These are phyloP conservation scores for Actinomortierella wolfii DNA, from an alignment of 371 early-diverging fungal genomes.

Conservation along the genomic window DNA sequence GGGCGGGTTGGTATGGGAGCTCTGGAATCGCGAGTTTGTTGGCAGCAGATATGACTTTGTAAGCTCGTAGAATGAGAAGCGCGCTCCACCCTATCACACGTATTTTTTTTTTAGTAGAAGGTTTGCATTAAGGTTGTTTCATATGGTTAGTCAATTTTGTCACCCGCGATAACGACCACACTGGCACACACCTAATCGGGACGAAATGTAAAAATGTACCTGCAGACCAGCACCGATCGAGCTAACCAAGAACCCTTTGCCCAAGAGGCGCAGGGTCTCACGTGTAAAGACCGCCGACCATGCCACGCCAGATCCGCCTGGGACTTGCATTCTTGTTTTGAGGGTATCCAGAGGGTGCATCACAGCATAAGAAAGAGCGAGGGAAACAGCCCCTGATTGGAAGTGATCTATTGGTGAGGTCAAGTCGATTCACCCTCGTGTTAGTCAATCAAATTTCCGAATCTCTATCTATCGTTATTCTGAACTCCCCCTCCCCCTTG, in stretches of 20 bases:
- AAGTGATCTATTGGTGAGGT: constrained; percentile 68
- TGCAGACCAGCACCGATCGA: constrained; percentile 77
- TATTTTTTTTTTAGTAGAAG: neutral
- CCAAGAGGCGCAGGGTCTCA: constrained; percentile 57
- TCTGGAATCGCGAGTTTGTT: constrained; percentile 40
- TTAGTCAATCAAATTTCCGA: neutral
- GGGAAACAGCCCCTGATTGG: constrained; percentile 67
- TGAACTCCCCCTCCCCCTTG: neutral
- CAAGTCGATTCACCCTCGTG: neutral
- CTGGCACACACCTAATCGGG: constrained; percentile 1
- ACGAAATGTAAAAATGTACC: constrained; percentile 32
- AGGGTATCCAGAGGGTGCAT: constrained; percentile 80
- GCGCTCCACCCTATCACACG: constrained; percentile 63
- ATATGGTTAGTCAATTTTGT: too few species aligned
- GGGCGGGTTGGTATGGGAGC: constrained; percentile 19
- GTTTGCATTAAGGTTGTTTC: too few species aligned
- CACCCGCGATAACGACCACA: constrained; percentile 2
- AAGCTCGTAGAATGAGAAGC: constrained; percentile 79
- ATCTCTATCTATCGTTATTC: neutral
- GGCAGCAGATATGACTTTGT: constrained; percentile 68
- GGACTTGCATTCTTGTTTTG: constrained; percentile 71
- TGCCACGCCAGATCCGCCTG: constrained; percentile 43
- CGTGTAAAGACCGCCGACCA: constrained; percentile 58
- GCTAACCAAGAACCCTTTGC: constrained; percentile 71
- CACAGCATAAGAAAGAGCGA: constrained; percentile 69